Conservation (phyloP, 148 eudicot genomes). For the Fallopia convolvulus region DNA sequence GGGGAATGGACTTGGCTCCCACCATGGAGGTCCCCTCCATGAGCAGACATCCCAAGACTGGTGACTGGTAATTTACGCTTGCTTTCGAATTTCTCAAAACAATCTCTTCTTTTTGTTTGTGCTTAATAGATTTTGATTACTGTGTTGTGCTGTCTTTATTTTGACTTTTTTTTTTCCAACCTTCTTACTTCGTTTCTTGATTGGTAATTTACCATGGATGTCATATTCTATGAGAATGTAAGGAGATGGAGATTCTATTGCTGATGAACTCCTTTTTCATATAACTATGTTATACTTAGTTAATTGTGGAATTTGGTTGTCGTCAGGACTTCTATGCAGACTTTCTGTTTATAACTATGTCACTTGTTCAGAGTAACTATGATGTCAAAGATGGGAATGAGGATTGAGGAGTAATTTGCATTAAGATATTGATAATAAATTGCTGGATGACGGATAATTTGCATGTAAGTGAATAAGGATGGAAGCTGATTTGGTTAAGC, state of each 20-base stretch:
- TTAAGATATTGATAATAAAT: not conserved
- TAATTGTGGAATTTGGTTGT: not conserved
- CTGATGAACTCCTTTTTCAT: not conserved
- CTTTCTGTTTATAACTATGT: not conserved
- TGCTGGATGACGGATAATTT: not conserved
- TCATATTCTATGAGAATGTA: not conserved
- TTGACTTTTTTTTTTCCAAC: not conserved
- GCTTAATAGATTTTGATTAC: not conserved
- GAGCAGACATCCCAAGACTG: slow-evolving; percentile 88
- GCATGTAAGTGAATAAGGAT: not conserved
- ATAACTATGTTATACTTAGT: not conserved
- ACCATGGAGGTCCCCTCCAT: slow-evolving; percentile 91
- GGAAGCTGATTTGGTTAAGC: not conserved
- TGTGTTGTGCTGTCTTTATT: not conserved
- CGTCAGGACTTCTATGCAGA: not conserved
- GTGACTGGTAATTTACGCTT: slow-evolving; percentile 58
- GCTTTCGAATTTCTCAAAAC: not conserved
- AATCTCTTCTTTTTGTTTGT: not conserved
- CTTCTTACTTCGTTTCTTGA: not conserved
- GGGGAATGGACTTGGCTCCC: slow-evolving; percentile 89
- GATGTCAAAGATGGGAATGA: too few species aligned
- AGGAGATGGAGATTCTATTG: not conserved
- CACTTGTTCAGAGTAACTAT: not conserved
- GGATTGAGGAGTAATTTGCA: too few species aligned
- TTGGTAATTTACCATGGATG: not conserved